These are phyloP conservation scores for Euclidium syriacum DNA, from an alignment of 345 rosid species.

Conservation along the genomic window DNA sequence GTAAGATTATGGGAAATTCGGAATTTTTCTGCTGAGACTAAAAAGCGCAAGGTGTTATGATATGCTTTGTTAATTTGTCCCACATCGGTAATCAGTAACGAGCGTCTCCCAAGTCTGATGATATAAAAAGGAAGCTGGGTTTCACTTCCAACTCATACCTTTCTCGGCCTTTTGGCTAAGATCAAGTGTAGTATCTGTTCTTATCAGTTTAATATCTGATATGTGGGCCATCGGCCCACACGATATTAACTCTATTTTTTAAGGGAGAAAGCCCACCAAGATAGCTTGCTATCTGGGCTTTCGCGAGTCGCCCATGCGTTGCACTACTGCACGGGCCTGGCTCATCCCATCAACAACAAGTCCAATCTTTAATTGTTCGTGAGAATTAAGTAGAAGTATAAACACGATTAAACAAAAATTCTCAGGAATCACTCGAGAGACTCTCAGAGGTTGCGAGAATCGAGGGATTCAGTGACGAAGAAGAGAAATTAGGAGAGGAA, in stretches of 20 bases:
- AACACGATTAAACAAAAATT: constrained; percentile 1
- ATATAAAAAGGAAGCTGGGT: not conserved
- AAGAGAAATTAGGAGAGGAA: constrained; percentile 27
- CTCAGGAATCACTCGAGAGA: constrained; percentile 30
- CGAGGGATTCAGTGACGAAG: constrained; percentile 29
- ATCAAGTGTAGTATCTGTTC: constrained; percentile 66
- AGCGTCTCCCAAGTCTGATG: not conserved
- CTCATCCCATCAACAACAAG: too few species aligned
- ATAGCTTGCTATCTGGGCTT: constrained; percentile 29
- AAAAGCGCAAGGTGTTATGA: too few species aligned
- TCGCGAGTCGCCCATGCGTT: constrained; percentile 20
- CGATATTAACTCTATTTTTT: constrained; percentile 32
- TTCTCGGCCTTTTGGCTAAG: constrained; percentile 76
- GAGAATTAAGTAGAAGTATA: too few species aligned
- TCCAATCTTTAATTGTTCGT: too few species aligned
- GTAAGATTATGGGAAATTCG: too few species aligned
- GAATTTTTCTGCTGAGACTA: too few species aligned
- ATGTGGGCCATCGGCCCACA: constrained; percentile 28
- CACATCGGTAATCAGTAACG: constrained; percentile 13
- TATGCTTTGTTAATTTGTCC: not conserved
- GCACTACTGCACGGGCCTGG: constrained; percentile 31
- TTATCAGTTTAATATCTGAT: constrained; percentile 67
- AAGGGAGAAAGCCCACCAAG: not conserved
- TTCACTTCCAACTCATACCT: not conserved
- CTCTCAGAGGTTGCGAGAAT: constrained; percentile 49